Evolutionary conservation across 352 stramenopile species (phyloP), one percentile per base, ranked within the genome.

Genomic region (Phytophthora hybrid): DNA sequence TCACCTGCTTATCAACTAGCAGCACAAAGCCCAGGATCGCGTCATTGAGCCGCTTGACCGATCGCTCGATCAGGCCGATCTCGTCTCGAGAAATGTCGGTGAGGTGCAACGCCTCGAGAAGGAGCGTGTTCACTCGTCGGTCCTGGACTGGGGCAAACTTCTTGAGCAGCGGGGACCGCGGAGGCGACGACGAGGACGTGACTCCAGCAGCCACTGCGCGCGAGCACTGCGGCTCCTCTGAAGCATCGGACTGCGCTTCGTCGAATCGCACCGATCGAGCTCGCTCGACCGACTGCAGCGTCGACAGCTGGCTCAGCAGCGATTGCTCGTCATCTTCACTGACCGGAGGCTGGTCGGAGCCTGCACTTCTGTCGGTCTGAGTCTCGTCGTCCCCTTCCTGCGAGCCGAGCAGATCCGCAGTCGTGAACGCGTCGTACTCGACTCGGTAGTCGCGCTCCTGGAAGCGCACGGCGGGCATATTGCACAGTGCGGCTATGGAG

Each of bases 1-100:
- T 89, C 32, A 92, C 87, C 53, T 93, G 87, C 54, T 91, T 92
- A 71, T 92, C 87, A n/a, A 94, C 80, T 3, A 94, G 76, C 19
- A 94, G 77, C 9, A 85, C 79, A 51, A 94, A 93, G 0, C 82
- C 81, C 32, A 91, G 69, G 55, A 93, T 85, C 3, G 80, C 83
- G 51, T 91, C 83, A 18, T 84, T 79, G 8, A 94, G 64, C 8
- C 83, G 78, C 57, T 84, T 89, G 53, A 89, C 74, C 13, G 84
- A 82, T 31, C 80, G 82, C 31, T 93, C 88, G 39, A 93, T 84
- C 31, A 79, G 41, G 0, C 67, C 63, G 10, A 92, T 72, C 58
- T 93, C 88, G n/a, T 89, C 81, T 26, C 79, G 74, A 0, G 85
- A 87, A 37, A 87, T 87, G 44, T 93, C 84, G 9, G 87, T 71